Percentiles rank a stretch among this genome's conserved stretches.
Evolutionary conservation across 495 filamentous ascomycete genomes (phyloP).

Genomic region (Clohesyomyces aquaticus): DNA sequence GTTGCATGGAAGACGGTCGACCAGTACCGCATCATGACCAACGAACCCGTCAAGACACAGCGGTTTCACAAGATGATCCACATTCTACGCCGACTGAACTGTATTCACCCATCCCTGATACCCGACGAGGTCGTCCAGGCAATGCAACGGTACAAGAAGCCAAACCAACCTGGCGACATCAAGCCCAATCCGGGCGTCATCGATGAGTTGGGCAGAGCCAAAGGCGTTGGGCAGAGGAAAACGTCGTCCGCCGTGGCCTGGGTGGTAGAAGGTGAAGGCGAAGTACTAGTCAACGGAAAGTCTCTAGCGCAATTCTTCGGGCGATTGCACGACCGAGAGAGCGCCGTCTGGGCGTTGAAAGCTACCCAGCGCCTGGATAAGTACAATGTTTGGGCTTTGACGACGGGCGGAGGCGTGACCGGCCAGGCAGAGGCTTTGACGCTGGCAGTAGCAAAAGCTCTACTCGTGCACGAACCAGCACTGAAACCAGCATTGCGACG

Average conservation of each 20-base stretch:
- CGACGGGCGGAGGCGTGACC: conserved; percentile 83
- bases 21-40: conserved; percentile 73
- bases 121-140: conserved; percentile 67
- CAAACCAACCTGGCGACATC: conserved; percentile 70
- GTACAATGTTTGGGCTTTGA: conserved; percentile 92
- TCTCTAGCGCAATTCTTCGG: conserved; percentile 76
- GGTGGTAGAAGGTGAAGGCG: conserved; percentile 88
- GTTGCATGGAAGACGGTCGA: conserved; percentile 82
- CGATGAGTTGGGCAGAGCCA: conserved; percentile 74
- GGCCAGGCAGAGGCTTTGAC: conserved; percentile 96
- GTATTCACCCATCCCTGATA: conserved; percentile 79
- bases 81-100: conserved; percentile 78
- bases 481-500: conserved; percentile 85
- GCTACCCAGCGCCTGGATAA: conserved; percentile 84
- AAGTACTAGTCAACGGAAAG: conserved; percentile 88
- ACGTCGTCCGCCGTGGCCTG: conserved; percentile 78
- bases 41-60: conserved; percentile 75
- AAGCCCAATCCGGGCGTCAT: conserved; percentile 59
- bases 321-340: conserved; percentile 91
- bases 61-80: conserved; percentile 76
- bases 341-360: conserved; percentile 86
- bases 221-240: conserved; percentile 84
- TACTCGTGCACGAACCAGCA: conserved; percentile 86
- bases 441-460: conserved; percentile 83
- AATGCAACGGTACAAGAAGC: conserved; percentile 71